Evolutionary conservation across 2,329 filamentous ascomycete genomes (phyloP), one percentile per base, ranked within the genome.

Genomic region (Blastomyces gilchristii): DNA sequence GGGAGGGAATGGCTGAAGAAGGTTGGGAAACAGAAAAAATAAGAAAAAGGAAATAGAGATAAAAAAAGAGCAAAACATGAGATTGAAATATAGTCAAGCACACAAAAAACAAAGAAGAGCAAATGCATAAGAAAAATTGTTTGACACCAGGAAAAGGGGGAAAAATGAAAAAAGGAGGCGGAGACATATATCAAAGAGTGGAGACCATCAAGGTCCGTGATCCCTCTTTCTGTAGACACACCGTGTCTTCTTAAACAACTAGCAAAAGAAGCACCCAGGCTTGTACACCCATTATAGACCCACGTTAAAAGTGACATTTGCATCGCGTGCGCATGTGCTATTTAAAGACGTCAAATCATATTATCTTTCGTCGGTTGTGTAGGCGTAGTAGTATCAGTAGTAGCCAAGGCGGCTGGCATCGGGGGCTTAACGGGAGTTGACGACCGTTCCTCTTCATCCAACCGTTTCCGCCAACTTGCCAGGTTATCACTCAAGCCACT

Each of bases 401-500:
- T 16, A 28, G 60, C 58, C 41, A 60, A 59, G 67, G 63, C 56
- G 67, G 69, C 61, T 39, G 54, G 39, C 12, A 60, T 58, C 37
- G 54, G 47, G 8, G 54, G 22, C 47, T 58, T 63, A 45, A 61
- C 59, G 28, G 73, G 66, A 60, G 70, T 68, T 49, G 66, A 70
- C 47, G 67, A 68, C 31, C 74, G 70, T 65, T 82, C 81, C 66
- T 83, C 82, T 61, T 80, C 79, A 73, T 93, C 89, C 62, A 94
- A 80, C 70, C 88, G 82, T 75, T 89, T 89, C 68, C 90, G 82
- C 90, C 90, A 95, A 72, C 89, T 88, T 12, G 87, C 86, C 53
- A 94, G 76, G 69, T 85, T 90, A 72, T 87, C 87, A 70, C 84
- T 90, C 68, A 91, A 78, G 31, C 74, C 71, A n/a, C 63, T 69